Percentiles rank a stretch among this genome's conserved stretches.
These are phyloP conservation scores for Prunus campanulata DNA, from an alignment of 306 rosid species.

Conservation along the genomic window DNA sequence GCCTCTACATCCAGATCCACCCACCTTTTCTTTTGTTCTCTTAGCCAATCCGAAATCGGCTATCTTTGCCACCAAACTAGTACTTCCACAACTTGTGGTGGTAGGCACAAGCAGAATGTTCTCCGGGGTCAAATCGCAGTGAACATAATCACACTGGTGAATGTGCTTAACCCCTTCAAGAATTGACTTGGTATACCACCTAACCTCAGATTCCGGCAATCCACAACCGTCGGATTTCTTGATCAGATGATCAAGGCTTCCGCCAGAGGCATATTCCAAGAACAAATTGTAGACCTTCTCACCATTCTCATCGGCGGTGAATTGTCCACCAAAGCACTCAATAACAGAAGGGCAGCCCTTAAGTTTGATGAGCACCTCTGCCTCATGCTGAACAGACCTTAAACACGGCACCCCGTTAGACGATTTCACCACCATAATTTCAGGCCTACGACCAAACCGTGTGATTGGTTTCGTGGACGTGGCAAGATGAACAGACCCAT, in stretches of 20 bases:
- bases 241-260: conserved; percentile 20
- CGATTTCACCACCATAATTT: conserved; percentile 30
- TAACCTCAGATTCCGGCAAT: conserved; percentile 20
- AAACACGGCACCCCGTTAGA: conserved; percentile 21
- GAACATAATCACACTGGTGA: conserved; percentile 20
- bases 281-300: conserved; percentile 25
- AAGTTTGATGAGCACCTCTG: conserved; percentile 8
- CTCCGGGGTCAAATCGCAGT: conserved; percentile 29
- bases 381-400: conserved; percentile 27
- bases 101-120: conserved; percentile 21
- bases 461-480: no score
- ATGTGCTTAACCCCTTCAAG: conserved; percentile 27
- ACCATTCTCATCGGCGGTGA: conserved; percentile 8
- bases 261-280: conserved; percentile 29
- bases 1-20: conserved; percentile 11
- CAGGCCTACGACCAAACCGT: neutral
- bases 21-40: conserved; percentile 9
- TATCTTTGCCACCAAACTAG: conserved; percentile 18
- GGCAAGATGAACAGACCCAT: no score
- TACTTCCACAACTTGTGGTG: neutral
- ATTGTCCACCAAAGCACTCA: conserved; percentile 21
- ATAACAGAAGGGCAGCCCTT: conserved; percentile 16
- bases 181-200: conserved; percentile 24
- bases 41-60: conserved; percentile 35
- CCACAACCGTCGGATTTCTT: conserved; percentile 11